Conservation (phyloP, 1,284 basidiomycete genomes). For the Ceratobasidium sp. region DNA sequence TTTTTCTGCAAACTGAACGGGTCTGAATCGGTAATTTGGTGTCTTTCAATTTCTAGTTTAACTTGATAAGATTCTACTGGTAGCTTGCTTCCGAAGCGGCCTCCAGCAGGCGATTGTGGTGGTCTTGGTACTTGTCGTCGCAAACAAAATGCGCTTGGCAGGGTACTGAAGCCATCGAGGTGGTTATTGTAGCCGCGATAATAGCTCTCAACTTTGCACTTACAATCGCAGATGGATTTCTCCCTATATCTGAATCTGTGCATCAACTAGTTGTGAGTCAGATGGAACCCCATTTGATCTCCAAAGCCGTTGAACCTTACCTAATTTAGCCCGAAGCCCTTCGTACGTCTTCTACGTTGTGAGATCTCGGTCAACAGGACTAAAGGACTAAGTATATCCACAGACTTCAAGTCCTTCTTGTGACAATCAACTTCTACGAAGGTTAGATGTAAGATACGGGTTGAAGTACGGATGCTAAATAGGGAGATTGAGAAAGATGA, state of each 20-base stretch:
- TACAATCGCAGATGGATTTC: slow-evolving; percentile 66
- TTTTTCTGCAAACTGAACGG: slow-evolving; percentile 67
- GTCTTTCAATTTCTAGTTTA: not conserved
- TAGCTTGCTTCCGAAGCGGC: slow-evolving; percentile 75
- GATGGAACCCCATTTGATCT: too few relatives aligned
- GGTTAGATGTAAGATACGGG: too few relatives aligned
- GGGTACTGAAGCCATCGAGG: slow-evolving; percentile 49
- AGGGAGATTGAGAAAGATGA: too few relatives aligned
- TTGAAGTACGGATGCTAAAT: too few relatives aligned
- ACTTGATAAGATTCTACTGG: not conserved
- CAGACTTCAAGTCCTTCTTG: too few relatives aligned
- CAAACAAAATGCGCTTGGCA: slow-evolving; percentile 68
- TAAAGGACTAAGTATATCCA: too few relatives aligned
- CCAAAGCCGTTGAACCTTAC: too few relatives aligned
- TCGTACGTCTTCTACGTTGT: too few relatives aligned
- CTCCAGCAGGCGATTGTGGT: slow-evolving; percentile 70
- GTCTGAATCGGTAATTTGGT: slow-evolving; percentile 64
- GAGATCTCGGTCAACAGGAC: too few relatives aligned
- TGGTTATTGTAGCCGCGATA: not conserved
- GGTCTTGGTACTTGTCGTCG: slow-evolving; percentile 68
- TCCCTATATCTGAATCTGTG: slow-evolving; percentile 66
- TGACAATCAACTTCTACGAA: too few relatives aligned
- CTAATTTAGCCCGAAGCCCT: too few relatives aligned
- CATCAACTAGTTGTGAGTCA: slow-evolving; percentile 72
- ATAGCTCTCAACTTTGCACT: slow-evolving; percentile 66